Conservation (phyloP, 2,329 filamentous ascomycete genomes). For the Pyricularia pennisetigena region DNA sequence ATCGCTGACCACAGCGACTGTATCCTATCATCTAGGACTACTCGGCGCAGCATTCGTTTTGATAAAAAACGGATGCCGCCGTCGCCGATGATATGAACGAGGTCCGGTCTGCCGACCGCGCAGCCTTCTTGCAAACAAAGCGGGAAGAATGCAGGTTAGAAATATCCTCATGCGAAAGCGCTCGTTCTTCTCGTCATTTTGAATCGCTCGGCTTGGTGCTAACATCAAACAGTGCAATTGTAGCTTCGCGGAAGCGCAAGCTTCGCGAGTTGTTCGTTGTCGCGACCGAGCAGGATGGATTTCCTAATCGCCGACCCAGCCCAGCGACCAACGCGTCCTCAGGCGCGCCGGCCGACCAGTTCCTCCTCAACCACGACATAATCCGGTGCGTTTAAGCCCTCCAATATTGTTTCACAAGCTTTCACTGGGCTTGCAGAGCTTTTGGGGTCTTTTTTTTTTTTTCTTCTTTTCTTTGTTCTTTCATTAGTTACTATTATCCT, state of each 20-base stretch:
- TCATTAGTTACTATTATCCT: not conserved
- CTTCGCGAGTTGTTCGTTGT: slow-evolving; percentile 76
- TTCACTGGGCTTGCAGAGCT: not conserved
- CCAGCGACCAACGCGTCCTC: slow-evolving; percentile 37
- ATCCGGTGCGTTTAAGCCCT: slow-evolving; percentile 40
- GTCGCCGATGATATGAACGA: slow-evolving; percentile 61
- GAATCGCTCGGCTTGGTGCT: slow-evolving; percentile 34
- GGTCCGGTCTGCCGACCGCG: slow-evolving; percentile 56
- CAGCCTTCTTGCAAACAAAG: slow-evolving; percentile 57
- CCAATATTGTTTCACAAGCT: slow-evolving; percentile 8
- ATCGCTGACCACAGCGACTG: slow-evolving; percentile 15
- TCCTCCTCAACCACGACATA: slow-evolving; percentile 47
- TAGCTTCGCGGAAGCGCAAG: slow-evolving; percentile 82
- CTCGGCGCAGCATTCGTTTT: slow-evolving; percentile 44
- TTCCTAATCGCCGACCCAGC: slow-evolving; percentile 28
- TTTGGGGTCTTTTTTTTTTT: not conserved
- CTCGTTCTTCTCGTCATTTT: slow-evolving; percentile 37
- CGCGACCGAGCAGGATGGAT: slow-evolving; percentile 58
- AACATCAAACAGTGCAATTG: slow-evolving; percentile 51
- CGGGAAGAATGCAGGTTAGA: slow-evolving; percentile 52
- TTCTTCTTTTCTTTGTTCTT: not conserved
- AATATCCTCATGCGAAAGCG: slow-evolving; percentile 30
- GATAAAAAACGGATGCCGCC: slow-evolving; percentile 59
- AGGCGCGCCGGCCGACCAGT: slow-evolving; percentile 41
- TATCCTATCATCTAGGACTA: slow-evolving; percentile 24